Base-by-base conservation (phyloP, 768 basidiomycete species). In the Boletus coccyginus region DNA sequence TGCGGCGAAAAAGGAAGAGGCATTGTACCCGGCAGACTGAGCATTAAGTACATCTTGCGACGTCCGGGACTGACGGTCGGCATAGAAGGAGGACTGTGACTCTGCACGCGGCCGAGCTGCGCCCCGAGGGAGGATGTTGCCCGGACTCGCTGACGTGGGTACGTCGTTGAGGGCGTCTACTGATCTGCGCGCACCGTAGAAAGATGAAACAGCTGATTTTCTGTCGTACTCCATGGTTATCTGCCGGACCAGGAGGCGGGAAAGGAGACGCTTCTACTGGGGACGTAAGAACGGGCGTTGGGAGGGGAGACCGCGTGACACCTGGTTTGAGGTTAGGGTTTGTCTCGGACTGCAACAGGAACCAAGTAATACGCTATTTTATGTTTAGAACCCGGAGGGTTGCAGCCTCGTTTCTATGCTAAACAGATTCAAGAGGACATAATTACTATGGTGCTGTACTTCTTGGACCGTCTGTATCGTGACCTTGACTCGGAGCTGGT, bases 131-230 rank as follows among this genome's bases (percentile, higher is more conserved):
- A 65, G 58, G 46, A 59, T 60, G 51, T 57, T 43, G 50, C 14
- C 55, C 35, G 53, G 53, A 50, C 38, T 45, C 55, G 66, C 56
- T 14, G 75, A 69, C 6, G 54, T 35, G 10, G 78, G 75, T 52
- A 75, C 79, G 54, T 75, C 68, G 62, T 84, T 84, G 47, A 89
- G 77, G 32, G 77, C 81, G 64, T 92, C 86, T 57, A 78, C 64
- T n/a, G 88, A 80, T 68, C 84, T 83, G 38, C 82, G 81, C 35
- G 61, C 70, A 21, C 84, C 86, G 60, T 90, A 91, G 77, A 90
- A 92, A 5, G 89, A 91, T 10, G 90, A 91, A 6, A 88, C 86
- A 1, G 81, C 81, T 6, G 90, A 90, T 72, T 87, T 89, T 66
- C 87, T 81, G 74, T 90, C 90, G 64, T 81, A 78, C 60, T 90